Percentiles rank a stretch among this genome's conserved stretches.
Evolutionary conservation across 2,329 filamentous ascomycete genomes (phyloP).

Genomic region (Alternaria sp.): DNA sequence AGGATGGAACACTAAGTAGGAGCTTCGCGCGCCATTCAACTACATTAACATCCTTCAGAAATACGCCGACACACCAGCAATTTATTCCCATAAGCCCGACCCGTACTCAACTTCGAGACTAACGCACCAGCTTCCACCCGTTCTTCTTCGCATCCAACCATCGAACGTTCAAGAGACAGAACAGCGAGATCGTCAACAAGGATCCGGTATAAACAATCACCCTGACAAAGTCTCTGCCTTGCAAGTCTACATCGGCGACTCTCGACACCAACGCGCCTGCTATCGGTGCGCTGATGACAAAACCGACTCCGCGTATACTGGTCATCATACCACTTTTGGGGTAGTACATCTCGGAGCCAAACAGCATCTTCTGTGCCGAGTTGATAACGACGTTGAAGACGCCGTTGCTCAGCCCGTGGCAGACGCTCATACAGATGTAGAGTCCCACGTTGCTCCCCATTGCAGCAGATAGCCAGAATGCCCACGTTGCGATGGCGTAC

Average conservation of each 20-base stretch:
- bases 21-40: background rate
- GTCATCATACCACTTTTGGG: conserved; percentile 25
- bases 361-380: conserved; percentile 24
- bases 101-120: background rate
- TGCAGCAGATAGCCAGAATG: conserved; percentile 27
- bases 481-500: conserved; percentile 23
- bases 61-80: background rate
- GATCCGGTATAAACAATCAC: conserved; percentile 24
- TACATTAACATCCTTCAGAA: background rate
- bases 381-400: conserved; percentile 24
- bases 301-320: conserved; percentile 27
- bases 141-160: conserved; percentile 18
- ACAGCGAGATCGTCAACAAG: conserved; percentile 9
- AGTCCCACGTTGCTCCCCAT: conserved; percentile 8
- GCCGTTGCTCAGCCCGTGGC: conserved; percentile 27
- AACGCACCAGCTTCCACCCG: conserved; percentile 25
- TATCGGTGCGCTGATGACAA: conserved; percentile 24
- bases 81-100: background rate
- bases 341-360: conserved; percentile 31
- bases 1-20: background rate
- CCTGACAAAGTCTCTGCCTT: conserved; percentile 15
- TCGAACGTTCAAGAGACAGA: conserved; percentile 20
- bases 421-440: conserved; percentile 27
- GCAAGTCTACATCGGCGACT: conserved; percentile 14
- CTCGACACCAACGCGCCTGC: conserved; percentile 25